A percentile compares a stretch with the other conserved stretches of the same genome.
Conservation (phyloP, 345 rosid species). For the Ricinus communis region DNA sequence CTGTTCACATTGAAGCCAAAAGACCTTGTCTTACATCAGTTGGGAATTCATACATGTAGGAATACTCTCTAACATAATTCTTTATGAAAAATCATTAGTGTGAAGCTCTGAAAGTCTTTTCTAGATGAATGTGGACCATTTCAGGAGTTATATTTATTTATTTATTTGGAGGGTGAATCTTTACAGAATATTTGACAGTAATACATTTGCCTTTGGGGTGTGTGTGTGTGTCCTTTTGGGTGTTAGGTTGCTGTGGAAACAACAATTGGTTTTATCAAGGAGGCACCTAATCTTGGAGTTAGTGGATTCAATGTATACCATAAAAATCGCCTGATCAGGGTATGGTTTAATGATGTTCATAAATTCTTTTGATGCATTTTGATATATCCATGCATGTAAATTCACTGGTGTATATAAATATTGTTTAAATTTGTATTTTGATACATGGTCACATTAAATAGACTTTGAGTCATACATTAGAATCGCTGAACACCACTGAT, state of each 20-base stretch:
- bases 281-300: slow-evolving; percentile 53
- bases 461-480: not conserved
- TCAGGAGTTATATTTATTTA: not conserved
- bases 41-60: too few relatives aligned
- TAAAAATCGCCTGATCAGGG: slow-evolving; percentile 92
- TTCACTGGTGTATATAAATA: not conserved
- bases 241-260: slow-evolving; percentile 57
- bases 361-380: slow-evolving; percentile 8
- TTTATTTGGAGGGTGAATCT: not conserved
- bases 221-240: slow-evolving; percentile 4
- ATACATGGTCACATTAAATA: slow-evolving; percentile 3
- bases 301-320: slow-evolving; percentile 82
- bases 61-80: not conserved
- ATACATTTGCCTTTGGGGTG: not conserved
- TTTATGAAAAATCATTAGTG: not conserved
- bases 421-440: not conserved
- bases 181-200: not conserved
- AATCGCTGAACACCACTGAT: not conserved
- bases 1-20: too few relatives aligned
- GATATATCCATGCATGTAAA: not conserved
- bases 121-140: not conserved
- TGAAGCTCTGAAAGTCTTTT: not conserved
- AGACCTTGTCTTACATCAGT: too few relatives aligned
- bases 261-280: slow-evolving; percentile 76
- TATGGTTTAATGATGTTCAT: slow-evolving; percentile 29